A percentile compares a stretch with the other conserved stretches of the same genome.
Conservation (phyloP, 495 filamentous ascomycete genomes). For the Penicillium bialowiezense region DNA sequence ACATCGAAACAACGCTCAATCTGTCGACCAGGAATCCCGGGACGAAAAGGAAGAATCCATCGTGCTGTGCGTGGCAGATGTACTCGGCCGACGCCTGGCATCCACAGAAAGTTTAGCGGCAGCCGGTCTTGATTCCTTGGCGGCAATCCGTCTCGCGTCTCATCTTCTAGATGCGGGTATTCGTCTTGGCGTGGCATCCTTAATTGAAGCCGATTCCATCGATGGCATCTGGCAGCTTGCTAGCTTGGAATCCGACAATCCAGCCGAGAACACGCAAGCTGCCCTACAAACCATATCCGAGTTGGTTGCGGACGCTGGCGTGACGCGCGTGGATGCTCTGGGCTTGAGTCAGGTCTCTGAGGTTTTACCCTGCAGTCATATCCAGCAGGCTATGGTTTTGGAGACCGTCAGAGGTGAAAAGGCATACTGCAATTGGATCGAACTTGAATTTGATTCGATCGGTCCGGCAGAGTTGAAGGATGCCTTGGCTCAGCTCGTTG, state of each 20-base stretch:
- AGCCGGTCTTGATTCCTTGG: constrained; percentile 69
- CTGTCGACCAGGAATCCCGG: constrained; percentile 17
- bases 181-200: constrained; percentile 47
- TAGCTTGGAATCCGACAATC: constrained; percentile 8
- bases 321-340: constrained; percentile 17
- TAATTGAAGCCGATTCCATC: constrained; percentile 54
- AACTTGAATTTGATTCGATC: constrained; percentile 49
- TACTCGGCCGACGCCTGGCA: constrained; percentile 42
- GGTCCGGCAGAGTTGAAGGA: constrained; percentile 29
- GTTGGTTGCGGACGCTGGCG: constrained; percentile 22
- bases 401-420: constrained; percentile 55
- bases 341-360: constrained; percentile 38
- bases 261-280: constrained; percentile 13
- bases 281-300: constrained; percentile 16
- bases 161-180: constrained; percentile 52
- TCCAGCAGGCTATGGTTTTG: constrained; percentile 74
- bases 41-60: constrained; percentile 46
- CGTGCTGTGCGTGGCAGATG: constrained; percentile 37
- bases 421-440: constrained; percentile 74
- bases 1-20: constrained; percentile 15
- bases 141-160: constrained; percentile 64
- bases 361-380: constrained; percentile 60
- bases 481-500: constrained; percentile 46
- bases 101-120: constrained; percentile 46
- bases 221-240: constrained; percentile 27